Conservation (phyloP, 495 filamentous ascomycete genomes). For the Lasiosphaeria miniovina region DNA sequence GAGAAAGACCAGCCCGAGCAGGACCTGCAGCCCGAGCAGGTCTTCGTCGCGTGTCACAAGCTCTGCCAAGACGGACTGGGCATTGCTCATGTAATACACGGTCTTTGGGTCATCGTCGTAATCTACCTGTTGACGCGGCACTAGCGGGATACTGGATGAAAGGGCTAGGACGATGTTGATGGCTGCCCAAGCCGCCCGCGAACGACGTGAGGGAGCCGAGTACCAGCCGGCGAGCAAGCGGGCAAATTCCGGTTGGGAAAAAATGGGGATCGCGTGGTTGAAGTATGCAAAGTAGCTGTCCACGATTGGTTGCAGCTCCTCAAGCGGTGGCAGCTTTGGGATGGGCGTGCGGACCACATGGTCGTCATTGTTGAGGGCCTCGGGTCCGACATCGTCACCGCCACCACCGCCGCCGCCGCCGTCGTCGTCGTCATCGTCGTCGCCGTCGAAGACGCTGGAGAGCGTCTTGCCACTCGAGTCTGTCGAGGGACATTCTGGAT, state of each 20-base stretch:
- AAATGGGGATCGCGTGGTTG: conserved; percentile 32
- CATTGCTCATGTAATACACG: conserved; percentile 28
- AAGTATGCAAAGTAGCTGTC: conserved; percentile 31
- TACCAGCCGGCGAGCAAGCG: conserved; percentile 28
- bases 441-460: neutral
- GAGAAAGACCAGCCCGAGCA: conserved; percentile 32
- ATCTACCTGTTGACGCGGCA: conserved; percentile 15
- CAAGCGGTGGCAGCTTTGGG: conserved; percentile 23
- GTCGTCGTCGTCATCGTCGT: neutral
- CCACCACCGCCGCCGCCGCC: neutral
- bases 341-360: neutral
- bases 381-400: neutral
- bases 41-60: conserved; percentile 32
- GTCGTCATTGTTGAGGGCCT: neutral
- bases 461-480: neutral
- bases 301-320: conserved; percentile 25
- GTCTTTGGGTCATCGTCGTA: conserved; percentile 19
- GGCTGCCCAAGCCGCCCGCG: conserved; percentile 24
- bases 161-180: conserved; percentile 33
- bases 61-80: conserved; percentile 30
- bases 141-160: conserved; percentile 20
- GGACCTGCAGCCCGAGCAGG: conserved; percentile 27
- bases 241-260: conserved; percentile 27
- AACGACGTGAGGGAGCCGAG: conserved; percentile 8
- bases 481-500: neutral